Base-by-base conservation (phyloP, 2,329 filamentous ascomycete genomes). In the Aspergillus sp. region DNA sequence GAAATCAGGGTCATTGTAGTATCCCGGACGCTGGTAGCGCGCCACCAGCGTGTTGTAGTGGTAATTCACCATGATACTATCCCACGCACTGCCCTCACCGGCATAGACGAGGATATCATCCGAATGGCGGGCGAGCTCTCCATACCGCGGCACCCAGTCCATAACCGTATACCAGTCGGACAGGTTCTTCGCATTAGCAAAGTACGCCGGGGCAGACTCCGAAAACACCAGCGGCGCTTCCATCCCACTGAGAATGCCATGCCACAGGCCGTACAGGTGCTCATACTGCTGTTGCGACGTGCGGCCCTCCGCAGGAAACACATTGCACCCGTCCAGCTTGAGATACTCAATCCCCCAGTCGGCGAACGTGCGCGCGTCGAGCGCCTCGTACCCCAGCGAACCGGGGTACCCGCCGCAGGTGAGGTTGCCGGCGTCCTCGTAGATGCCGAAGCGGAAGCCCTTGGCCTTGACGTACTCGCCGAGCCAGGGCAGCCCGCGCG, bases 1-100 rank as follows among this genome's bases (percentile, higher is more conserved):
- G 65, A 80, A 79, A 49, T 81, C 78, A 11, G 72, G 71, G 52
- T 83, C 79, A 38, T 76, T 78, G 72, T 76, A 52, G 68, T 74
- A 53, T 66, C 77, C 53, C 64, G 71, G 68, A 73, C 76, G 34
- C 75, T 63, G 59, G 76, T 81, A 65, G 34, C 75, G 70, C 13
- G 72, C 68, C 1, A 78, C 60, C n/a, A 71, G 68, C 5, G 72
- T 66, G 47, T 78, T 64, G 52, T 73, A 75, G 32, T 68, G 68
- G 52, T 79, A 80, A 56, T 81, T 81, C 55, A 69, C 70, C 68
- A 77, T 72, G 50, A 81, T 71, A 53, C 75, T 78, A 29, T 74
- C 69, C 78, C 78, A 80, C 4, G 73, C 71, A 41, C 69, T 72
- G 17, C 71, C 72, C 14, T 71, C 63, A 13, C 67, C 67, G 44